These are phyloP conservation scores for Forsythia suspensa DNA, from an alignment of 257 asterid species.

Conservation along the genomic window DNA sequence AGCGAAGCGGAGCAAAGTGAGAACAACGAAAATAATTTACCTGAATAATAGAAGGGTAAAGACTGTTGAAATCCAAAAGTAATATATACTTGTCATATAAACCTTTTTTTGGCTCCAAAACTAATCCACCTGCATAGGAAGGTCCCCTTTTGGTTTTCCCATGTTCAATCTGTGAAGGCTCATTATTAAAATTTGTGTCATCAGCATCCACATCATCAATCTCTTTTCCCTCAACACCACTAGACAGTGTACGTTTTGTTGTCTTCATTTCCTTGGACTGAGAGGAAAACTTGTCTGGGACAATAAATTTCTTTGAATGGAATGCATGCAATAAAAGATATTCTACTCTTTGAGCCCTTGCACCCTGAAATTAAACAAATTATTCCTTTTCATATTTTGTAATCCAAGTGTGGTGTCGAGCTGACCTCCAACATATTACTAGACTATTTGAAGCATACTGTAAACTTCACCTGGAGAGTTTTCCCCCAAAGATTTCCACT, in stretches of 20 bases:
- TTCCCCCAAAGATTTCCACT: conserved; percentile 98
- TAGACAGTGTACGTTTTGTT: conserved; percentile 62
- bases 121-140: conserved; percentile 91
- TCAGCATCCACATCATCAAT: conserved; percentile 39
- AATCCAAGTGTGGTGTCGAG: conserved; percentile 1
- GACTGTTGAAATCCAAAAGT: conserved; percentile 98
- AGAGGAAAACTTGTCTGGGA: conserved; percentile 78
- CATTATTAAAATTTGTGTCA: conserved; percentile 48
- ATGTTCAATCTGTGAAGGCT: conserved; percentile 42
- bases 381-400: conserved; percentile 14
- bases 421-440: conserved; percentile 2
- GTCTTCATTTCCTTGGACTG: conserved; percentile 57
- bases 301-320: conserved; percentile 88
- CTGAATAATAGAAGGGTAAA: conserved; percentile 99
- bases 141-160: conserved; percentile 83
- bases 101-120: conserved; percentile 96
- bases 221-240: conserved; percentile 55
- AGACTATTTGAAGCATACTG: conserved; percentile 22
- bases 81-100: conserved; percentile 88
- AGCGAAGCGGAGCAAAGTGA: conserved; percentile 13
- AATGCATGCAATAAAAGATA: conserved; percentile 87
- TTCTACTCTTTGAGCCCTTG: conserved; percentile 98
- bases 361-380: conserved; percentile 68
- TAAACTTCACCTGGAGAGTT: conserved; percentile 77
- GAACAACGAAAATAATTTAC: conserved; percentile 37